Base-by-base conservation (phyloP, 208 protist genomes). In the Porcisia hertigi region DNA sequence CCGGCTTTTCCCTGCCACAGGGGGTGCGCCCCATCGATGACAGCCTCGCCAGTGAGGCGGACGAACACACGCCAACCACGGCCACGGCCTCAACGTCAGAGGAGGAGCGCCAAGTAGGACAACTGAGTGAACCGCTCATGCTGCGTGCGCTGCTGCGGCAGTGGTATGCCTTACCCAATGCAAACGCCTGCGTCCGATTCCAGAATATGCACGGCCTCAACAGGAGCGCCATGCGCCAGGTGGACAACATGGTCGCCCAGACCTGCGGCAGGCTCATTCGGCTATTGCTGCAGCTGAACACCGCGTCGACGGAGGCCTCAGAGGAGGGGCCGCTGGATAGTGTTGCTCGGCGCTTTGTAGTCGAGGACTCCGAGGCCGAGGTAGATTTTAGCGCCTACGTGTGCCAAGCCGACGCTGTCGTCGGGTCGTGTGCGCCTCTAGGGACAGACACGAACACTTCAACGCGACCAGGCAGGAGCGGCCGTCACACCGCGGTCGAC, bases 51-150 rank as follows among this genome's bases (percentile, higher is more conserved):
- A 45, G 20, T 39, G 34, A 11, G 53, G 16, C 54, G 2, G 41
- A 34, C 54, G 34, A 65, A 39, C 58, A 8, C 58, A 14, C 30
- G 58, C 58, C 58, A 9, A 62, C 58, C 58, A 62, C 58, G 30
- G 36, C 39, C 36, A 23, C 58, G 11, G 34, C 60, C 16, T 41
- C 66, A 47, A 73, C 75, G 30, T 64, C 81, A 5, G 72, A 18
- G 49, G 72, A 18, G 49, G 39, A 82, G 74, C 76, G 69, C 25
- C 69, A 41, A 30, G 49, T 30, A 11, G 75, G 77, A 30, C 72
- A 87, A n/a, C 82, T 94, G 9, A 96, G 92, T 65, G 92, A 96
- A 64, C 92, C 92, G 20, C 79, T 96, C 47, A 55, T 94, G 76
- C 71, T 92, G 66, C 82, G 82, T 1, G 81, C 86, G 9, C n/a